Base-by-base conservation (phyloP, 2,329 filamentous ascomycete species). In the Acrocalymma vagum region DNA sequence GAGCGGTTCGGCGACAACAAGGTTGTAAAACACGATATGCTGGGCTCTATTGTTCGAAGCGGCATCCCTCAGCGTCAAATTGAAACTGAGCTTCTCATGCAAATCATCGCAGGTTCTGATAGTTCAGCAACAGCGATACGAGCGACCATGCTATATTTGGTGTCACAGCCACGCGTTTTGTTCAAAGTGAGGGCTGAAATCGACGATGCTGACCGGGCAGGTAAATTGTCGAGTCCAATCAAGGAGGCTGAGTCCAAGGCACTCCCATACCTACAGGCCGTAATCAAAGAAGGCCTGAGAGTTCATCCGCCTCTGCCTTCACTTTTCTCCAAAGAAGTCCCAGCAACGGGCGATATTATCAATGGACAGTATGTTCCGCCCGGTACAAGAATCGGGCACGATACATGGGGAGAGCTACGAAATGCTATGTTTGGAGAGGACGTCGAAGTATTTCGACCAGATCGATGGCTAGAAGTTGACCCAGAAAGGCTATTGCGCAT, bases 71-170 rank as follows among this genome's bases (percentile, higher is more conserved):
- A 71, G 35, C 62, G 63, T 11, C 60, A 77, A 52, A 59, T 71
- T 13, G 71, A 74, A 23, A 69, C 67, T 10, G 73, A 77, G 43
- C 71, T 70, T 1, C 48, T 76, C 4, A 65, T 72, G 1, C 72
- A 76, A 31, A 72, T 77, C 24, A 68, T 79, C 11, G 80, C 79
- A 4, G 81, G 81, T 6, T 78, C 77, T 1, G 81, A 83, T 41
- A 82, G 78, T 1, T 79, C 79, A 0, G 79, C 81, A 1, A 78
- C 77, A 1, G 72, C 72, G 1, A 71, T 84, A 11, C 76, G 80
- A 7, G 67, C 73, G 15, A 78, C 74, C 0, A 55, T 83, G 38
- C 69, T 82, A 10, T 69, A 78, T 52, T 55, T 83, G 27, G 67
- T 77, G 7, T 77, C 75, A 7, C 76, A 70, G 10, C 75, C 77